Percentiles rank a stretch among this genome's conserved stretches.
Evolutionary conservation across 2,329 filamentous ascomycete genomes (phyloP).

Genomic region (Penicillium sp.): DNA sequence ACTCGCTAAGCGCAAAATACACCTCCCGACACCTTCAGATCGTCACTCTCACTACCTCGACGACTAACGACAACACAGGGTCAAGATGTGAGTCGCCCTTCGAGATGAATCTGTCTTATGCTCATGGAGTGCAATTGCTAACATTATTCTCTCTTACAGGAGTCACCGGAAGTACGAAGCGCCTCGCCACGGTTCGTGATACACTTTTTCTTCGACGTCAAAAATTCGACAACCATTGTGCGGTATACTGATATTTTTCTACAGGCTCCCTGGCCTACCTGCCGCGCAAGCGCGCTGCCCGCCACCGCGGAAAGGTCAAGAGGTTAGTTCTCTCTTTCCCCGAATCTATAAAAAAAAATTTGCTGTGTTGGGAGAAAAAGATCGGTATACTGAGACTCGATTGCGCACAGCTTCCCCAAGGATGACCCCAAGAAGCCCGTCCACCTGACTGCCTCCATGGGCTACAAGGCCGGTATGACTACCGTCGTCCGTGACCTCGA

Average conservation of each 20-base stretch:
- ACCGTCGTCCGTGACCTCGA: conserved; percentile 99
- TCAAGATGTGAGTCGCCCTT: conserved; percentile 42
- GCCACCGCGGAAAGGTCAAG: conserved; percentile 97
- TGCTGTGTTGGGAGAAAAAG: conserved; percentile 4
- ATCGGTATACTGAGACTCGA: conserved; percentile 29
- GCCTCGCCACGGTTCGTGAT: conserved; percentile 88
- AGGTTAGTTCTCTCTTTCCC: conserved; percentile 58
- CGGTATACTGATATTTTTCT: conserved; percentile 31
- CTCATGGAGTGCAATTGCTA: conserved; percentile 21
- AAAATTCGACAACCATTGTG: conserved; percentile 29
- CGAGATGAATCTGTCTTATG: neutral
- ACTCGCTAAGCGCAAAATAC: conserved; percentile 41
- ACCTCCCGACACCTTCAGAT: conserved; percentile 34
- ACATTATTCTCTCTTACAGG: conserved; percentile 32
- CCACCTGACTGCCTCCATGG: conserved; percentile 95
- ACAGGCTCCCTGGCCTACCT: conserved; percentile 72
- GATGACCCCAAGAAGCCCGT: conserved; percentile 99
- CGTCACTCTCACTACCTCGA: conserved; percentile 41
- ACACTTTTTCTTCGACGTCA: conserved; percentile 54
- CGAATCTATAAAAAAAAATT: conserved; percentile 15
- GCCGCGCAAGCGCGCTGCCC: conserved; percentile 84
- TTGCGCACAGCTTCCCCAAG: conserved; percentile 80
- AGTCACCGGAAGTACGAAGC: conserved; percentile 71
- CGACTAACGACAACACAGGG: conserved; percentile 47
- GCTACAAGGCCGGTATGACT: conserved; percentile 99